Evolutionary conservation across 1,139 yeast genomes (phyloP).

Genomic region (Taphrina flavorubra): DNA sequence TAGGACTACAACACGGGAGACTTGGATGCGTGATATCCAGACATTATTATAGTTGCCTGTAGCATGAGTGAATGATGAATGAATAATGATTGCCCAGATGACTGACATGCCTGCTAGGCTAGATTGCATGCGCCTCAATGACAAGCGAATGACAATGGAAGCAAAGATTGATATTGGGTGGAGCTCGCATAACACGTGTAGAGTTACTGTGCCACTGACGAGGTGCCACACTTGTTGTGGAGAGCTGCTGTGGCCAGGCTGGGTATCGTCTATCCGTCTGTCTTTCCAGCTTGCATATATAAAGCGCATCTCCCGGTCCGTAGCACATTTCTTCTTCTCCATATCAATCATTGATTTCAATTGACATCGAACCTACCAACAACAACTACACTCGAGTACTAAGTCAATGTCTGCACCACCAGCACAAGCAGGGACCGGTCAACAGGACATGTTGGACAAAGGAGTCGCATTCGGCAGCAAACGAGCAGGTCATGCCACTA

Average conservation of each 20-base stretch:
- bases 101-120: background rate
- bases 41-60: no score
- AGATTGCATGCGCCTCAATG: constrained; percentile 9
- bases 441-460: constrained; percentile 39
- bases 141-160: no score
- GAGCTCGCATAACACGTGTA: constrained; percentile 4
- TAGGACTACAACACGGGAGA: no score
- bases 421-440: constrained; percentile 32
- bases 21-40: no score
- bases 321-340: no score
- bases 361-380: no score
- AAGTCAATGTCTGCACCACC: constrained; percentile 29
- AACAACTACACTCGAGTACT: background rate
- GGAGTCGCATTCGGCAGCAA: constrained; percentile 26
- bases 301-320: no score
- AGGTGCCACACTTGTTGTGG: background rate
- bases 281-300: background rate
- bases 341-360: no score
- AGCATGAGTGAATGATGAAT: no score
- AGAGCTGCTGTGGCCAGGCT: no score
- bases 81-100: background rate
- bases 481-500: constrained; percentile 37
- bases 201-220: constrained; percentile 15
- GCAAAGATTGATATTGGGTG: no score
- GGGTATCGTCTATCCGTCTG: background rate